These are phyloP conservation scores for Rhizopogon rudus DNA, from an alignment of 768 basidiomycete genomes.

Conservation along the genomic window DNA sequence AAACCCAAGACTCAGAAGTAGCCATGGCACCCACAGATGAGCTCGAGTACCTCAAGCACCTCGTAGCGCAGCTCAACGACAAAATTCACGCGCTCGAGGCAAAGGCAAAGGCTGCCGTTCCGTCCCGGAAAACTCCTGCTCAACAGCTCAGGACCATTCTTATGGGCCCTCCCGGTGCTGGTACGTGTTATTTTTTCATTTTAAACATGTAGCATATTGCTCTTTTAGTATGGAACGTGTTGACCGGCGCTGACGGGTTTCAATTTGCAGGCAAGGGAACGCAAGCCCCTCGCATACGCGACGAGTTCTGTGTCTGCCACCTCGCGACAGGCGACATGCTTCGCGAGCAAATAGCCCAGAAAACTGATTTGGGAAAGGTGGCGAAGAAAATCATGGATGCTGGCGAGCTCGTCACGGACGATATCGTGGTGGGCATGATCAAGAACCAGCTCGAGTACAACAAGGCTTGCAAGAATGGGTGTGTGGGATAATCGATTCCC, in stretches of 20 bases:
- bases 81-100: constrained; percentile 83
- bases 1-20: background rate
- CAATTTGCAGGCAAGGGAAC: constrained; percentile 84
- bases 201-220: background rate
- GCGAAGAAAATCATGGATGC: constrained; percentile 99
- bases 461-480: constrained; percentile 93
- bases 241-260: background rate
- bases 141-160: constrained; percentile 87
- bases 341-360: constrained; percentile 83
- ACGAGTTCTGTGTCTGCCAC: constrained; percentile 95
- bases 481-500: constrained; percentile 27
- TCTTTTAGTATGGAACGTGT: background rate
- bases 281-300: constrained; percentile 89
- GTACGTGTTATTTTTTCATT: constrained; percentile 39
- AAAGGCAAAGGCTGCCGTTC: constrained; percentile 46
- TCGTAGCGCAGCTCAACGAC: constrained; percentile 84
- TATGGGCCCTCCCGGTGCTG: constrained; percentile 95
- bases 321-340: constrained; percentile 99
- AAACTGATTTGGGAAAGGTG: constrained; percentile 82
- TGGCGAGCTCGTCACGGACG: constrained; percentile 92
- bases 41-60: constrained; percentile 91
- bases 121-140: constrained; percentile 53
- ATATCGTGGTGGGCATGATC: constrained; percentile 98
- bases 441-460: constrained; percentile 93
- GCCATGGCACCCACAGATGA: constrained; percentile 68